Conservation (phyloP, 2,329 filamentous ascomycete genomes). For the Cordyceps pruinosa region DNA sequence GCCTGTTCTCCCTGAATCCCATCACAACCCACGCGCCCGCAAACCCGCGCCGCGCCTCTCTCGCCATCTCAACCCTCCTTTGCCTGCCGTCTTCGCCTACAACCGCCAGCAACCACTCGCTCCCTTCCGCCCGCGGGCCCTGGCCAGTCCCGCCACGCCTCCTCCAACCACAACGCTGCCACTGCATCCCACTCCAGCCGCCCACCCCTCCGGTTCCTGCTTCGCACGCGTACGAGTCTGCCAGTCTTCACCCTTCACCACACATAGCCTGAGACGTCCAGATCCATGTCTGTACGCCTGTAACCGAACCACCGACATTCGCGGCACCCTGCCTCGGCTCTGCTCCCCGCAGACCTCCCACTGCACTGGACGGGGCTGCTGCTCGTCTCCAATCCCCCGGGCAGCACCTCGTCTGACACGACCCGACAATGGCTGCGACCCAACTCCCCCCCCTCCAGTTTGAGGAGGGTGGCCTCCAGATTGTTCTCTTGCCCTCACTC, state of each 20-base stretch:
- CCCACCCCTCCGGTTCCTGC: neutral
- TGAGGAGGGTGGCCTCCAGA: constrained; percentile 10
- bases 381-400: neutral
- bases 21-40: too few species aligned
- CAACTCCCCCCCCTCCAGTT: constrained; percentile 14
- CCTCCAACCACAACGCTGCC: neutral
- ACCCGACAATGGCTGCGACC: constrained; percentile 7
- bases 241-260: neutral
- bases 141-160: too few species aligned
- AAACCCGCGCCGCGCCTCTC: too few species aligned
- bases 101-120: too few species aligned
- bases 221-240: neutral
- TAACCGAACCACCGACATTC: neutral
- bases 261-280: neutral
- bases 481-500: constrained; percentile 10
- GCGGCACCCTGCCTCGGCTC: neutral
- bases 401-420: constrained; percentile 7
- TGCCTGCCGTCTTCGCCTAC: too few species aligned
- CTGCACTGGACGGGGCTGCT: constrained; percentile 9
- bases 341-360: neutral
- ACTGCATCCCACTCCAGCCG: neutral
- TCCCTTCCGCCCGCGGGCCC: too few species aligned
- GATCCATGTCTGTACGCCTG: constrained; percentile 6
- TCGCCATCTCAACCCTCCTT: too few species aligned
- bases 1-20: too few species aligned